Evolutionary conservation across 805 yeast genomes (phyloP).

Genomic region (Saccharomycopsis fermentans): DNA sequence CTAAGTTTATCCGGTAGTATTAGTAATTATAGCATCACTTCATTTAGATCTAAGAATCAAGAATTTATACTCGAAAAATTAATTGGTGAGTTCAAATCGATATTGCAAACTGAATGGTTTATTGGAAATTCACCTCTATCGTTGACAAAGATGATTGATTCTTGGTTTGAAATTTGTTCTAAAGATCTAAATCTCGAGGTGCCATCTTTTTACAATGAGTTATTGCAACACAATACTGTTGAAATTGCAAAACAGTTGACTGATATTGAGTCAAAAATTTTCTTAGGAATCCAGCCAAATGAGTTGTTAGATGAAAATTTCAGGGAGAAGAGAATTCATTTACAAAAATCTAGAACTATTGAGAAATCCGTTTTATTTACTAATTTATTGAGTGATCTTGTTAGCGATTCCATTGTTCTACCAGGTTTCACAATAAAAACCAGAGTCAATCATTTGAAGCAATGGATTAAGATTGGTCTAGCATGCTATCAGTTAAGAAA

Average conservation of each 20-base stretch:
- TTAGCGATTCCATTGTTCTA: slow-evolving; percentile 55
- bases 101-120: slow-evolving; percentile 28
- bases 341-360: slow-evolving; percentile 37
- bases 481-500: slow-evolving; percentile 66
- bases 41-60: slow-evolving; percentile 29
- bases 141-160: slow-evolving; percentile 26
- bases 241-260: slow-evolving; percentile 74
- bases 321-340: slow-evolving; percentile 46
- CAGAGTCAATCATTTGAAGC: slow-evolving; percentile 45
- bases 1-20: slow-evolving; percentile 65
- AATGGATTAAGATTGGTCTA: slow-evolving; percentile 67
- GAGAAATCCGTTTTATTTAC: slow-evolving; percentile 55
- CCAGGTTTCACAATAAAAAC: slow-evolving; percentile 37
- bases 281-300: slow-evolving; percentile 50
- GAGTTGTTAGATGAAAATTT: slow-evolving; percentile 60
- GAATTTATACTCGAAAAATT: slow-evolving; percentile 34
- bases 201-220: slow-evolving; percentile 20
- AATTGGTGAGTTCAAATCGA: slow-evolving; percentile 42
- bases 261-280: slow-evolving; percentile 57
- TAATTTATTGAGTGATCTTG: slow-evolving; percentile 61
- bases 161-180: slow-evolving; percentile 49
- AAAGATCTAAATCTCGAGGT: slow-evolving; percentile 23
- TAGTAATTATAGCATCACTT: slow-evolving; percentile 38
- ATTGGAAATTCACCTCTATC: slow-evolving; percentile 20
- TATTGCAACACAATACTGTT: slow-evolving; percentile 53